A percentile compares a stretch with the other conserved stretches of the same genome.
phyloP scores from a whole-genome alignment of 2,329 filamentous ascomycete species.

The Exophiala phaeomuriformis region DNA sequence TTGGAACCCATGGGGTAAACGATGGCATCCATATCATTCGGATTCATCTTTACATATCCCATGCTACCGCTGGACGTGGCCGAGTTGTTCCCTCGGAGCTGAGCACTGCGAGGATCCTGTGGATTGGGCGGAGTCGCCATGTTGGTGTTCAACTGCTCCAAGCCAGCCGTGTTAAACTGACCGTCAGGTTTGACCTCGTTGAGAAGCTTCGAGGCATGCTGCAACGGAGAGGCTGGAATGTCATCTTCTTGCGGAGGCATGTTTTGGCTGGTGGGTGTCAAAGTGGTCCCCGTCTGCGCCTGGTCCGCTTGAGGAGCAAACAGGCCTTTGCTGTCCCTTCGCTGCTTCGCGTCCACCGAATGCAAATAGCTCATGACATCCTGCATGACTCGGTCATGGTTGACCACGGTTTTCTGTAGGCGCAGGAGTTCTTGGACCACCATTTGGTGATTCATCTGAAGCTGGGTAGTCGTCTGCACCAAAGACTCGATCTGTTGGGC shows the following conservation, averaged over 20 bases:
- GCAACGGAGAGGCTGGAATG: slow-evolving; percentile 56
- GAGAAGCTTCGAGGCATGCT: slow-evolving; percentile 60
- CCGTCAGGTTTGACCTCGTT: slow-evolving; percentile 59
- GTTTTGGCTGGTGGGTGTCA: slow-evolving; percentile 41
- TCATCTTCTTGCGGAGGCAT: slow-evolving; percentile 50
- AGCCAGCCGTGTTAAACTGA: slow-evolving; percentile 55
- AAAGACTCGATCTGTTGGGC: slow-evolving; percentile 87
- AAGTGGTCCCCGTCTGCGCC: slow-evolving; percentile 34
- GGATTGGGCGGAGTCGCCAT: slow-evolving; percentile 8
- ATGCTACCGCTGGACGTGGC: slow-evolving; percentile 45
- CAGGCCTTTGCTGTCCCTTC: slow-evolving; percentile 51
- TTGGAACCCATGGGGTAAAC: slow-evolving; percentile 89
- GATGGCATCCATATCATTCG: slow-evolving; percentile 58
- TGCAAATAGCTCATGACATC: slow-evolving; percentile 63
- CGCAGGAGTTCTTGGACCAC: slow-evolving; percentile 58
- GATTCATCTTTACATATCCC: slow-evolving; percentile 42
- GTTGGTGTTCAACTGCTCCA: slow-evolving; percentile 54
- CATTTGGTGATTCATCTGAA: slow-evolving; percentile 60
- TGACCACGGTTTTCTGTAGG: slow-evolving; percentile 62
- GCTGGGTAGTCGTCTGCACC: slow-evolving; percentile 75
- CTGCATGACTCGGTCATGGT: slow-evolving; percentile 64
- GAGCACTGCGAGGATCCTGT: slow-evolving; percentile 43
- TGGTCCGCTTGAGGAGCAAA: slow-evolving; percentile 39
- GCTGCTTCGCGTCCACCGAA: slow-evolving; percentile 56
- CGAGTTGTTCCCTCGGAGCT: slow-evolving; percentile 39